Base-by-base conservation (phyloP, 805 yeast species). In the Millerozyma miso region DNA sequence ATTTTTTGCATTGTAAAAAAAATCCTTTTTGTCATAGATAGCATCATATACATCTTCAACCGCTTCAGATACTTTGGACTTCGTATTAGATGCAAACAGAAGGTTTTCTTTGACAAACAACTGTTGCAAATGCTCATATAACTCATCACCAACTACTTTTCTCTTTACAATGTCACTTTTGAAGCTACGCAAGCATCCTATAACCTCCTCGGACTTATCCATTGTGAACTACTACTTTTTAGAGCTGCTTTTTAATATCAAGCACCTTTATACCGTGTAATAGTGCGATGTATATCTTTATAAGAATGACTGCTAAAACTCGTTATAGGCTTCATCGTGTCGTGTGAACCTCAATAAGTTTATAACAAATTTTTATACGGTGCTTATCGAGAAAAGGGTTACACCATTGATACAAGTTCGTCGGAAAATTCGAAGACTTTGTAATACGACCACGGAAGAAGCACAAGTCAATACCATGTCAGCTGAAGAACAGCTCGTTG, bases 401-500 rank as follows among this genome's bases (percentile, higher is more conserved):
- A n/a, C n/a, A n/a, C n/a, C n/a, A n/a, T n/a, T n/a, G n/a, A n/a
- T n/a, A n/a, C n/a, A n/a, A n/a, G n/a, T n/a, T n/a, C n/a, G n/a
- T n/a, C n/a, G n/a, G n/a, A n/a, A n/a, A n/a, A n/a, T n/a, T n/a
- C n/a, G n/a, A n/a, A n/a, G n/a, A n/a, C n/a, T 33, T 33, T 33
- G 36, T 14, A 31, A 17, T 14, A 31, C 34, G 8, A 4, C 16
- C 16, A 14, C 34, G 34, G 16, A 31, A 32, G 13, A n/a, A 16
- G 8, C 7, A n/a, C 18, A 12, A 38, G 34, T 6, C 6, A 23
- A 23, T 23, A 33, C 19, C 13, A 48, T 53, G 54, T 35, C 53
- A 15, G 42, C 49, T 3, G 65, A 59, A 37, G 63, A 58, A 38
- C 72, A 68, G 43, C 53, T 69, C 37, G 49, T 55, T 5, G 48